A percentile compares a stretch with the other conserved stretches of the same genome.
phyloP scores from a whole-genome alignment of 345 rosid genomes.

The Lagerstroemia speciosa region DNA sequence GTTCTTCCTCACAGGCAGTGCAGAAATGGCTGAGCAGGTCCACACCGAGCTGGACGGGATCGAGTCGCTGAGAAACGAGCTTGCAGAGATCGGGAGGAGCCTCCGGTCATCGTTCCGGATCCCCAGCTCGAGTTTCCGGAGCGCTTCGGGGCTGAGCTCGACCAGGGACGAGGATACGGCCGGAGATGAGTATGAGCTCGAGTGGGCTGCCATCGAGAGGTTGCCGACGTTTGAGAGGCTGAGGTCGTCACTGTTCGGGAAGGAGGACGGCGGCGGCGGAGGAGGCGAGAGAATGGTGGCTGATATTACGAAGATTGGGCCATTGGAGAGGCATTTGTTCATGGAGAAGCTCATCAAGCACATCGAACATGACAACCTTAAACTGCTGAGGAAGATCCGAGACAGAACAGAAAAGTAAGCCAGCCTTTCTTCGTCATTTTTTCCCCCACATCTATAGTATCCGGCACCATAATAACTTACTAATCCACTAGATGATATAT shows the following conservation, averaged over 20 bases:
- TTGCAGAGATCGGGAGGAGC: conserved; percentile 59
- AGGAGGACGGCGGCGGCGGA: conserved; percentile 5
- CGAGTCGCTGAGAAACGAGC: conserved; percentile 53
- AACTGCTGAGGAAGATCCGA: conserved; percentile 38
- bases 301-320: conserved; percentile 52
- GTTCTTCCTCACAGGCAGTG: conserved; percentile 1
- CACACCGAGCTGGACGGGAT: conserved; percentile 42
- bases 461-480: too few species aligned
- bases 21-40: conserved; percentile 39
- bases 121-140: conserved; percentile 35
- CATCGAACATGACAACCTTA: conserved; percentile 57
- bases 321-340: conserved; percentile 40
- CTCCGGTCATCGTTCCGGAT: conserved; percentile 45
- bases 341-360: conserved; percentile 57
- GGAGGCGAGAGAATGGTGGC: conserved; percentile 21
- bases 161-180: conserved; percentile 21
- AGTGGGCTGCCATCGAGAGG: conserved; percentile 68
- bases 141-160: conserved; percentile 22
- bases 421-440: neutral
- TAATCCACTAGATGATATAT: too few species aligned
- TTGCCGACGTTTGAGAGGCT: conserved; percentile 58
- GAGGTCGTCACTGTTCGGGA: conserved; percentile 38
- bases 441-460: too few species aligned
- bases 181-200: conserved; percentile 30
- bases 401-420: conserved; percentile 47